Evolutionary conservation across 2,329 filamentous ascomycete species (phyloP), one percentile per base, ranked within the genome.

Genomic region (Fusarium sp.): DNA sequence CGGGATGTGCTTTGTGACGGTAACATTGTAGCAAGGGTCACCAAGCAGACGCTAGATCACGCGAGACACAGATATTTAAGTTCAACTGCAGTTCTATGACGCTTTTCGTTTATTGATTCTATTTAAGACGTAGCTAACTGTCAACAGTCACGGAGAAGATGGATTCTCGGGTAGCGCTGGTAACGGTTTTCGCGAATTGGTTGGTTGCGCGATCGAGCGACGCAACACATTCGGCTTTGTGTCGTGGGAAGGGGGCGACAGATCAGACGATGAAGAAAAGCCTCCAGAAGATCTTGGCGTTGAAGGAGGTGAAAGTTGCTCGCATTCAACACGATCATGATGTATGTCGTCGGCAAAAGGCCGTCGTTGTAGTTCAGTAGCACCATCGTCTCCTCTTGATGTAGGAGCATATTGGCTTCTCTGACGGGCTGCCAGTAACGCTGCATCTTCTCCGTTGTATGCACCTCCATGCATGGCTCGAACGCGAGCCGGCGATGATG

Each of bases 111-210:
- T 47, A 47, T 69, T 45, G 24, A 48, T 22, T 20, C 57, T 62
- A 59, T n/a, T 45, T 60, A 62, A 36, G 24, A 38, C 7, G 17
- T 22, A 26, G 14, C 11, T 14, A 22, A n/a, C 18, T 22, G 13
- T 39, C 47, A 26, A 22, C 24, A 36, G 8, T 47, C 55, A 78
- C 26, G 76, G 75, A 17, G 77, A 79, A 28, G 77, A 73, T 33
- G 79, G 77, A 63, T 84, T 80, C 70, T 84, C 81, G 7, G 84
- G 84, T 45, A 85, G 77, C 31, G 83, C 82, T 55, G 83, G 85
- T 5, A 87, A 77, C 7, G 85, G 85, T 66, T 87, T 87, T 42
- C 84, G 81, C 18, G 79, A 73, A 31, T 75, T 78, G 15, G 63
- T 72, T 12, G 77, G 75, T 36, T 75, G 75, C 22, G 73, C 70